phyloP scores from a whole-genome alignment of 1,284 basidiomycete genomes.

The Ustilago shanxiensis region DNA sequence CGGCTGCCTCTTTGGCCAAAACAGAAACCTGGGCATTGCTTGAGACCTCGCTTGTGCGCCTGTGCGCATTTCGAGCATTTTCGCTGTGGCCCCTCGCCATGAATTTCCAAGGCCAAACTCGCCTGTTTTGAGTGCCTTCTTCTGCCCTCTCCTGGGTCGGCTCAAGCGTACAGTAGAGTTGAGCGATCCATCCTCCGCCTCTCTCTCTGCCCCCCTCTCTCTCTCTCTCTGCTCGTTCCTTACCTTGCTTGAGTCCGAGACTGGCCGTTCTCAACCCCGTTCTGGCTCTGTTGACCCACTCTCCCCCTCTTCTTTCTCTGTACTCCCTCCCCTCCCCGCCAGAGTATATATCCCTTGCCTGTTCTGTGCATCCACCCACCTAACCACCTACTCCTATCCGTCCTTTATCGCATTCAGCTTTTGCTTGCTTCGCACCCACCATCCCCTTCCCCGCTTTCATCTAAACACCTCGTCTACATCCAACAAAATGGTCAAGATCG shows the following conservation, averaged over 20 bases:
- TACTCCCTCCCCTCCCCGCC: conserved; percentile 4
- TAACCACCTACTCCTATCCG: conserved; percentile 4
- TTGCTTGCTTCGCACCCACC: conserved; percentile 10
- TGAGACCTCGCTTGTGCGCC: conserved; percentile 25
- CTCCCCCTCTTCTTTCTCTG: neutral
- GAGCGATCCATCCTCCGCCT: conserved; percentile 9
- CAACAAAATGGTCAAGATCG: conserved; percentile 53
- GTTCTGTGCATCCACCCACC: conserved; percentile 20
- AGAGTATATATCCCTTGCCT: conserved; percentile 31
- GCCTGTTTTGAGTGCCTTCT: conserved; percentile 17
- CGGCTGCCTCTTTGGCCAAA: conserved; percentile 9
- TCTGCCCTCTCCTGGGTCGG: neutral
- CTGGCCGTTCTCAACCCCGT: neutral
- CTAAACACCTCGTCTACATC: conserved; percentile 6
- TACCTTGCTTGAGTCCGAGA: neutral
- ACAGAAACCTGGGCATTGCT: conserved; percentile 18
- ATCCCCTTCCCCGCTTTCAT: conserved; percentile 8
- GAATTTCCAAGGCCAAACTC: conserved; percentile 7
- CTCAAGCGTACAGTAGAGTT: conserved; percentile 8
- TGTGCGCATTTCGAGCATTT: conserved; percentile 26
- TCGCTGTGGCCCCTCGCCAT: conserved; percentile 9
- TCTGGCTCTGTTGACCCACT: neutral
- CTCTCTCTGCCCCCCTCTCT: neutral
- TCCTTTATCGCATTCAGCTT: conserved; percentile 9
- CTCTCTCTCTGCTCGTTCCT: neutral